A percentile compares a stretch with the other conserved stretches of the same genome.
These are phyloP conservation scores for Cyclotella cryptica DNA, from an alignment of 108 stramenopile genomes.

Conservation along the genomic window DNA sequence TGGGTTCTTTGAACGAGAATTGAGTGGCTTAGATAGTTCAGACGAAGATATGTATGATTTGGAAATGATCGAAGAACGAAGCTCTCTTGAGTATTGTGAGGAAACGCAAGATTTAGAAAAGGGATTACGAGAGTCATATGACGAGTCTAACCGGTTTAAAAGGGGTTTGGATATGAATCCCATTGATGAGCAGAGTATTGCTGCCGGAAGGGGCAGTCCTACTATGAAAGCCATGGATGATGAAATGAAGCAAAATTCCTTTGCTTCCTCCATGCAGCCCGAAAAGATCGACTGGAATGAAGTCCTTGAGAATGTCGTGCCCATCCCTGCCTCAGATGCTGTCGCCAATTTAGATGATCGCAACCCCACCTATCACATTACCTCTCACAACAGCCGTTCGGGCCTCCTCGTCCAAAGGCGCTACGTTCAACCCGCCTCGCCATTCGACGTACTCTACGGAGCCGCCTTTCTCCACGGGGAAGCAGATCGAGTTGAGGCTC, in stretches of 20 bases:
- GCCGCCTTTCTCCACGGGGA: slow-evolving; percentile 39
- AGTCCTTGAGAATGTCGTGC: slow-evolving; percentile 35
- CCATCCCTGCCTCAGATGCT: slow-evolving; percentile 29
- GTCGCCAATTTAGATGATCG: slow-evolving; percentile 17
- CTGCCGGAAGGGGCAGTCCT: not conserved
- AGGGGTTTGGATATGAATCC: slow-evolving; percentile 45
- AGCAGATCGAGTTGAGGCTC: slow-evolving; percentile 35
- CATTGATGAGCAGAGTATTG: slow-evolving; percentile 19
- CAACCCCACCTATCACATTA: slow-evolving; percentile 26
- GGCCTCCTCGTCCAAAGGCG: slow-evolving; percentile 34
- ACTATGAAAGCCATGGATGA: slow-evolving; percentile 39
- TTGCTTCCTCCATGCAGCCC: not conserved
- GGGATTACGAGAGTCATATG: slow-evolving; percentile 34
- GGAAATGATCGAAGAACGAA: not conserved
- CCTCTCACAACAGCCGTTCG: not conserved
- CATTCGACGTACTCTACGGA: slow-evolving; percentile 39
- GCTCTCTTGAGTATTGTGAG: slow-evolving; percentile 26
- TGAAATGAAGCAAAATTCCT: slow-evolving; percentile 17
- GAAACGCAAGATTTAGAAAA: slow-evolving; percentile 38
- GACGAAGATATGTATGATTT: slow-evolving; percentile 27
- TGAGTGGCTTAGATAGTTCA: slow-evolving; percentile 22
- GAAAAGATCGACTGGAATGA: slow-evolving; percentile 6
- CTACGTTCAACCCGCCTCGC: slow-evolving; percentile 42
- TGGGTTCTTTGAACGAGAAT: slow-evolving; percentile 37
- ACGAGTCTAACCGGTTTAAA: slow-evolving; percentile 26